phyloP scores from a whole-genome alignment of 2,329 filamentous ascomycete genomes.

The Xylariaceae sp. region DNA sequence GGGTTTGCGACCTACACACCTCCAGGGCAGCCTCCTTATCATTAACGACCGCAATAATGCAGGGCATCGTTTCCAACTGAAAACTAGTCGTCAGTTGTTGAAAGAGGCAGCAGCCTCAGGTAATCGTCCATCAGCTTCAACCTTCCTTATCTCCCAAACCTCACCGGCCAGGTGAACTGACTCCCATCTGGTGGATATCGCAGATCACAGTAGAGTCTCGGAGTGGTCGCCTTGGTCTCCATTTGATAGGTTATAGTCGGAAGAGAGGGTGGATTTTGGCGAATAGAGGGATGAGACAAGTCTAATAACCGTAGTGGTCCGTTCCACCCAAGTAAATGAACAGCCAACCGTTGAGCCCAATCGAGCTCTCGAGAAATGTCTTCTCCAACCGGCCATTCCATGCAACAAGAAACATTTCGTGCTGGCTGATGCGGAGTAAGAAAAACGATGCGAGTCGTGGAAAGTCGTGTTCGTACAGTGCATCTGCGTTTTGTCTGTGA shows the following conservation, averaged over 20 bases:
- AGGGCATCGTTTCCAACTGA: neutral
- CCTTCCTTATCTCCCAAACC: neutral
- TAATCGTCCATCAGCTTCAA: neutral
- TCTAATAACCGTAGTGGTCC: neutral
- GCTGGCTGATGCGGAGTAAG: conserved; percentile 3
- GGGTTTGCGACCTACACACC: neutral
- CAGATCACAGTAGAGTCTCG: neutral
- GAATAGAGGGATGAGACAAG: neutral
- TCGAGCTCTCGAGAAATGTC: neutral
- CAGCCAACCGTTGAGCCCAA: conserved; percentile 5
- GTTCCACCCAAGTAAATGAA: neutral
- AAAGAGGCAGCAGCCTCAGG: neutral
- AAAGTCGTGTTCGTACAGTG: conserved; percentile 4
- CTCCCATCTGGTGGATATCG: neutral
- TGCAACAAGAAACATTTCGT: neutral
- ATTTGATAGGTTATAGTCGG: neutral
- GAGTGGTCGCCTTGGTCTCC: neutral
- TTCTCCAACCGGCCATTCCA: neutral
- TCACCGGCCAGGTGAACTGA: neutral
- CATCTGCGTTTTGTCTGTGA: neutral
- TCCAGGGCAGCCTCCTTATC: neutral
- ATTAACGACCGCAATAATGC: neutral
- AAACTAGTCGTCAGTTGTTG: neutral
- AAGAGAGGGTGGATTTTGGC: neutral
- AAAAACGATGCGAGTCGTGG: neutral